phyloP scores from a whole-genome alignment of 805 yeast genomes.

The Metschnikowia amazonensis region DNA sequence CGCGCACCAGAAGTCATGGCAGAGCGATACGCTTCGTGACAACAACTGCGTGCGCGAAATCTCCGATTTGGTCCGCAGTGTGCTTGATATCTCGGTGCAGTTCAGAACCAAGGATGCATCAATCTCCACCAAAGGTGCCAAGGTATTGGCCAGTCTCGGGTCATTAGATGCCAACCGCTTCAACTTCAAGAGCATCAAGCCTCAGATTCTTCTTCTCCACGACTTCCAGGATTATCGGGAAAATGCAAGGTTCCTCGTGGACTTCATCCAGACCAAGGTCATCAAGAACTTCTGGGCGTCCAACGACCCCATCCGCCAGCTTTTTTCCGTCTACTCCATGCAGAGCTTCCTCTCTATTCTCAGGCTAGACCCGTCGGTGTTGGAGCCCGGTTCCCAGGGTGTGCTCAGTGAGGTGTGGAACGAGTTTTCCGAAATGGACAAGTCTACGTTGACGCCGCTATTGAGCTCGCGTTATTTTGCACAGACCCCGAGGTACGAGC shows the following conservation, averaged over 20 bases:
- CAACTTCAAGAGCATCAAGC: slow-evolving; percentile 38
- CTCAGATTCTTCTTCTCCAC: slow-evolving; percentile 48
- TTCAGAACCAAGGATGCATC: slow-evolving; percentile 46
- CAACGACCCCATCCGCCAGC: slow-evolving; percentile 78
- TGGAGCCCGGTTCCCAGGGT: slow-evolving; percentile 19
- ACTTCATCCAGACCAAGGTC: slow-evolving; percentile 64
- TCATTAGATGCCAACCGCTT: slow-evolving; percentile 64
- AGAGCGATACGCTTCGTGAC: slow-evolving; percentile 40
- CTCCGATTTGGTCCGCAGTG: slow-evolving; percentile 48
- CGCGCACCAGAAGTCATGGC: slow-evolving; percentile 49
- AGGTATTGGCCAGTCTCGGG: slow-evolving; percentile 73
- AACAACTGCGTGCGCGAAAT: slow-evolving; percentile 22
- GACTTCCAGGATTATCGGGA: slow-evolving; percentile 64
- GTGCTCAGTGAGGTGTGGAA: slow-evolving; percentile 47
- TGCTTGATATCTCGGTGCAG: slow-evolving; percentile 54
- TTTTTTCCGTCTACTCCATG: slow-evolving; percentile 81
- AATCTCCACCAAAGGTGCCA: slow-evolving; percentile 59
- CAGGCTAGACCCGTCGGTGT: slow-evolving; percentile 36
- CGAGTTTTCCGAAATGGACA: slow-evolving; percentile 59
- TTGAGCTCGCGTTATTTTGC: slow-evolving; percentile 67
- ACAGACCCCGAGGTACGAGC: slow-evolving; percentile 47
- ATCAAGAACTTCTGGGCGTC: slow-evolving; percentile 88
- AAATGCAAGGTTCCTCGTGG: slow-evolving; percentile 57
- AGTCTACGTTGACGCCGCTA: slow-evolving; percentile 72
- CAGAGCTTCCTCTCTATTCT: slow-evolving; percentile 76